Evolutionary conservation across 1,284 basidiomycete genomes (phyloP).

Genomic region (Ceratobasidium sp.): DNA sequence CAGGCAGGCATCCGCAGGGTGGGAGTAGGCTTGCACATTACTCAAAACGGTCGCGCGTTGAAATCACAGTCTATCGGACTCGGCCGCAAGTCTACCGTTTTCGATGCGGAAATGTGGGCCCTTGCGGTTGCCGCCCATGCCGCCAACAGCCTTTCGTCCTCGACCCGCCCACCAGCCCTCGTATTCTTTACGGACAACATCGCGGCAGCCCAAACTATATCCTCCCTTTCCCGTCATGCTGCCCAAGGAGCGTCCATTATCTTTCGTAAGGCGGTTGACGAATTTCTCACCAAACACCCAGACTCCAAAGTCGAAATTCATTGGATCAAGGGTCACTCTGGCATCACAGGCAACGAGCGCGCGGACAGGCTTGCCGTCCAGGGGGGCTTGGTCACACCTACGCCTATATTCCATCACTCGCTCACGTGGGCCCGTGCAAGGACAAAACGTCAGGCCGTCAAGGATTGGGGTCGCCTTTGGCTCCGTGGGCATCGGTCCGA

Average conservation of each 20-base stretch:
- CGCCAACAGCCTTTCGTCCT: not conserved
- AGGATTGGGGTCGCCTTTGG: not conserved
- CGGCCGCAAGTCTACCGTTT: not conserved
- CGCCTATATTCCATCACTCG: not conserved
- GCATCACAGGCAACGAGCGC: slow-evolving; percentile 44
- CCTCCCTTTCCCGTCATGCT: not conserved
- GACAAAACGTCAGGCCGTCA: not conserved
- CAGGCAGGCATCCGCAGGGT: not conserved
- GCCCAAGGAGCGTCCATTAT: slow-evolving; percentile 4
- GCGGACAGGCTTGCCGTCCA: slow-evolving; percentile 43
- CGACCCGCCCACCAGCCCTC: not conserved
- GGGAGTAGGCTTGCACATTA: not conserved
- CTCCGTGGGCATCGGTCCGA: not conserved
- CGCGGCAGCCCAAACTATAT: not conserved
- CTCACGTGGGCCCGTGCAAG: slow-evolving; percentile 14
- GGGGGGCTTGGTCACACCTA: not conserved
- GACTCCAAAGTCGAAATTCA: slow-evolving; percentile 31
- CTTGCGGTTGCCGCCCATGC: not conserved
- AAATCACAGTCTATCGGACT: not conserved
- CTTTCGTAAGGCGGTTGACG: slow-evolving; percentile 13
- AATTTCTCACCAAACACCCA: not conserved
- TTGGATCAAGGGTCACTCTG: slow-evolving; percentile 53
- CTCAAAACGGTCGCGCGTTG: not conserved
- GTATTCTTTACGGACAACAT: slow-evolving; percentile 10
- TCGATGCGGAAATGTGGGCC: slow-evolving; percentile 10